These are phyloP conservation scores for Aspergillus jensenii DNA, from an alignment of 2,329 filamentous ascomycete species.

Conservation along the genomic window DNA sequence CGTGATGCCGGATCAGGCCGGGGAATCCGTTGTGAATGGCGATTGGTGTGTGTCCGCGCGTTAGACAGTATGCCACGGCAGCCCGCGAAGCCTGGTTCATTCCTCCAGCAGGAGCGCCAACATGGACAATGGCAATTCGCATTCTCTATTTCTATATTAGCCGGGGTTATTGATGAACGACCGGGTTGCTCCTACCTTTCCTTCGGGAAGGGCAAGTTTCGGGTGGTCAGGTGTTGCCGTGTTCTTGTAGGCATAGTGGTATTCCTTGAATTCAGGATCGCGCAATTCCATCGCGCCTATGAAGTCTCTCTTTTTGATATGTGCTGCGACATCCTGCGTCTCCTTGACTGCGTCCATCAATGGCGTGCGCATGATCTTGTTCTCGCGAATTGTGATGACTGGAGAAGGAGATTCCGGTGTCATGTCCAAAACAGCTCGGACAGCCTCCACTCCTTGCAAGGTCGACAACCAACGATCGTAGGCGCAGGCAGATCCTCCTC, in stretches of 20 bases:
- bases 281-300: slow-evolving; percentile 81
- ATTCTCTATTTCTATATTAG: slow-evolving; percentile 61
- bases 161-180: no score
- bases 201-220: slow-evolving; percentile 64
- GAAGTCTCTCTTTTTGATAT: slow-evolving; percentile 84
- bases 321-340: slow-evolving; percentile 79
- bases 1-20: slow-evolving; percentile 86
- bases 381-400: slow-evolving; percentile 95
- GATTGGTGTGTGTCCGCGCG: slow-evolving; percentile 86
- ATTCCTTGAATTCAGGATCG: slow-evolving; percentile 91
- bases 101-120: slow-evolving; percentile 92
- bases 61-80: slow-evolving; percentile 87
- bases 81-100: slow-evolving; percentile 97
- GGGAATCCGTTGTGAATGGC: slow-evolving; percentile 97
- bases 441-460: slow-evolving; percentile 89
- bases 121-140: slow-evolving; percentile 93
- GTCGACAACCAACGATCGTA: slow-evolving; percentile 94
- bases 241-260: slow-evolving; percentile 85
- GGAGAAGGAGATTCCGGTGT: slow-evolving; percentile 87
- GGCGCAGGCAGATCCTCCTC: slow-evolving; percentile 86
- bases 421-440: slow-evolving; percentile 85
- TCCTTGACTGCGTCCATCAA: slow-evolving; percentile 84
- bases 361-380: slow-evolving; percentile 91
- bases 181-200: slow-evolving; percentile 58
- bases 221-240: slow-evolving; percentile 81